Percentiles rank a stretch among this genome's conserved stretches.
Evolutionary conservation across 345 rosid species (phyloP).

Genomic region (Eucalyptus albens): DNA sequence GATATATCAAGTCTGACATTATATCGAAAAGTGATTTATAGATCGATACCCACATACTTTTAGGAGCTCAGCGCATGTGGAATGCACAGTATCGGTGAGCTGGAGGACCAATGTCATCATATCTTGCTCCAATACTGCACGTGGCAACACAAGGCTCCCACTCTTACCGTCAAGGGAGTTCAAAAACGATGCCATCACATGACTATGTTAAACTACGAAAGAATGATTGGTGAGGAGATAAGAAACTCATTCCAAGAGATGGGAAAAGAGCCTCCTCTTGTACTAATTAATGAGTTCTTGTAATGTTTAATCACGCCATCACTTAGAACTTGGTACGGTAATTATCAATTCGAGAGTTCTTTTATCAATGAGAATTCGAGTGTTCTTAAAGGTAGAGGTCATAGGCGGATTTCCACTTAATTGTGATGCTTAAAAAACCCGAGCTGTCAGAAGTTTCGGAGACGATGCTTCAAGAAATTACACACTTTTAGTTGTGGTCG

Average conservation of each 20-base stretch:
- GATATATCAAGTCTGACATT: not conserved
- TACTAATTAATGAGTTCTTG: not conserved
- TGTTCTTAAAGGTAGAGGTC: not conserved
- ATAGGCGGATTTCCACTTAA: not conserved
- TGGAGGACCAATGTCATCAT: not conserved
- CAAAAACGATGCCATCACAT: not conserved
- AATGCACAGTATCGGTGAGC: not conserved
- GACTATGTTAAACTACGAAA: not conserved
- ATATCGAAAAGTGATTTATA: not conserved
- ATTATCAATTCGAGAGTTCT: not conserved
- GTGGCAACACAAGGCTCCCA: not conserved
- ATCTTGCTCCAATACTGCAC: not conserved
- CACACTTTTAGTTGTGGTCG: not conserved
- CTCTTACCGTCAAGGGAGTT: not conserved
- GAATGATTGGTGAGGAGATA: not conserved
- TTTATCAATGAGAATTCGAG: not conserved
- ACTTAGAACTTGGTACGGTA: not conserved
- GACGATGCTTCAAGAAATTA: not conserved
- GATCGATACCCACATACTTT: not conserved
- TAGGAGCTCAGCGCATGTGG: not conserved
- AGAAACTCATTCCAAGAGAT: not conserved
- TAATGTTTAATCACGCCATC: not conserved
- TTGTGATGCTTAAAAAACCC: not conserved
- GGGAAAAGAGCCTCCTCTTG: not conserved
- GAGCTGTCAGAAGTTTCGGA: not conserved